These are phyloP conservation scores for Triadica sebifera DNA, from an alignment of 345 rosid genomes.

Conservation along the genomic window DNA sequence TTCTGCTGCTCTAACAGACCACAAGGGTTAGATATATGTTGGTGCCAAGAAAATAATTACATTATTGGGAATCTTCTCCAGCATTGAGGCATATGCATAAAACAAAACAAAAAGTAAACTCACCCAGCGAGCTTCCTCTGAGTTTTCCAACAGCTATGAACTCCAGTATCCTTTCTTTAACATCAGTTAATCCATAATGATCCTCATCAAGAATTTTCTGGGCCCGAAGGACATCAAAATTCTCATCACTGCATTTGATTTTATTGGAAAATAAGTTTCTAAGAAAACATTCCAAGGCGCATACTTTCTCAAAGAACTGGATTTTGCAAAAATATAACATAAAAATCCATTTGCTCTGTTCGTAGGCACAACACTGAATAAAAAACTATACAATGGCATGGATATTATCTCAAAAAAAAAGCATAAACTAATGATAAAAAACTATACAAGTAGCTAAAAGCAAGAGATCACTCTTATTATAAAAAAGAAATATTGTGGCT, in stretches of 20 bases:
- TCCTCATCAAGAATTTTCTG: slow-evolving; percentile 95
- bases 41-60: neutral
- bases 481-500: neutral
- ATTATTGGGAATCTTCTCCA: neutral
- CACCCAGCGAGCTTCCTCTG: slow-evolving; percentile 97
- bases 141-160: slow-evolving; percentile 98
- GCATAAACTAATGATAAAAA: no score
- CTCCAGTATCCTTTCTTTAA: slow-evolving; percentile 96
- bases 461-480: neutral
- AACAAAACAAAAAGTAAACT: slow-evolving; percentile 10
- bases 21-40: neutral
- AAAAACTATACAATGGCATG: neutral
- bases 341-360: slow-evolving; percentile 3
- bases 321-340: neutral
- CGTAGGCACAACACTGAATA: neutral
- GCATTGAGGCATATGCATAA: neutral
- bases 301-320: neutral
- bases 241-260: slow-evolving; percentile 74
- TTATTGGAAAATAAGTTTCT: neutral
- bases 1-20: neutral
- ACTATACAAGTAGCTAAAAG: neutral
- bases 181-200: slow-evolving; percentile 95
- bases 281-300: neutral
- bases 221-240: slow-evolving; percentile 85
- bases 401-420: neutral